Conservation (phyloP, 768 basidiomycete species). For the Pholiota microspora region DNA sequence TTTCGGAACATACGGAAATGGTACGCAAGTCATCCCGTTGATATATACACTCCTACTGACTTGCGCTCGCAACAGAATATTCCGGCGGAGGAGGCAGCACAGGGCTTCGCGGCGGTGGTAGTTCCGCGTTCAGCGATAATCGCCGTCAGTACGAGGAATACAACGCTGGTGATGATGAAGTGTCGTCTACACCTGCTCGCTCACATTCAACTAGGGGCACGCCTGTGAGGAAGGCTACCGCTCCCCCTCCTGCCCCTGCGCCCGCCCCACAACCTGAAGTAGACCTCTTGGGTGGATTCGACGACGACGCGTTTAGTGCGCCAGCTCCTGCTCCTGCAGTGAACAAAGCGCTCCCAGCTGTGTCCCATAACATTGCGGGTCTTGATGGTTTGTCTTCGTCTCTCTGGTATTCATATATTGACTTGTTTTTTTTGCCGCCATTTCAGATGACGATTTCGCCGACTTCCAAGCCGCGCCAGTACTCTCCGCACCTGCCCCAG, state of each 20-base stretch:
- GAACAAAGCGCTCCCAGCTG: slow-evolving; percentile 57
- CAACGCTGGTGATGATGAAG: slow-evolving; percentile 92
- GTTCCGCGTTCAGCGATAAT: slow-evolving; percentile 56
- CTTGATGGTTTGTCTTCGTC: slow-evolving; percentile 38
- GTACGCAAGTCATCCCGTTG: slow-evolving; percentile 8
- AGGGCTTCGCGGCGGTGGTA: slow-evolving; percentile 39
- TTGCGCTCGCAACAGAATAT: slow-evolving; percentile 13
- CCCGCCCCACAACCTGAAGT: slow-evolving; percentile 48
- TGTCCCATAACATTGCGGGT: slow-evolving; percentile 30
- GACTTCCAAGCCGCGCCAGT: slow-evolving; percentile 80
- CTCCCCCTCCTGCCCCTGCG: slow-evolving; percentile 32
- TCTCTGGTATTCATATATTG: background rate
- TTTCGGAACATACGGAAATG: slow-evolving; percentile 25
- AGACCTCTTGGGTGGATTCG: slow-evolving; percentile 79
- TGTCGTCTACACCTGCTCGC: slow-evolving; percentile 29
- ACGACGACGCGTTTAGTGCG: slow-evolving; percentile 55
- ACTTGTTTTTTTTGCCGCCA: background rate
- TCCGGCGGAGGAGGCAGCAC: slow-evolving; percentile 33
- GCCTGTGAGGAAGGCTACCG: slow-evolving; percentile 35
- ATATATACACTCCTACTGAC: background rate
- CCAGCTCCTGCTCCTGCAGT: slow-evolving; percentile 32
- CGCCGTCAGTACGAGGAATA: slow-evolving; percentile 84
- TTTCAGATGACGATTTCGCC: slow-evolving; percentile 75
- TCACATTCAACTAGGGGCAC: slow-evolving; percentile 33
- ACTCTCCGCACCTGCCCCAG: slow-evolving; percentile 39